Evolutionary conservation across 495 filamentous ascomycete species (phyloP), one percentile per base, ranked within the genome.

Genomic region (Gamarada debralockiae): DNA sequence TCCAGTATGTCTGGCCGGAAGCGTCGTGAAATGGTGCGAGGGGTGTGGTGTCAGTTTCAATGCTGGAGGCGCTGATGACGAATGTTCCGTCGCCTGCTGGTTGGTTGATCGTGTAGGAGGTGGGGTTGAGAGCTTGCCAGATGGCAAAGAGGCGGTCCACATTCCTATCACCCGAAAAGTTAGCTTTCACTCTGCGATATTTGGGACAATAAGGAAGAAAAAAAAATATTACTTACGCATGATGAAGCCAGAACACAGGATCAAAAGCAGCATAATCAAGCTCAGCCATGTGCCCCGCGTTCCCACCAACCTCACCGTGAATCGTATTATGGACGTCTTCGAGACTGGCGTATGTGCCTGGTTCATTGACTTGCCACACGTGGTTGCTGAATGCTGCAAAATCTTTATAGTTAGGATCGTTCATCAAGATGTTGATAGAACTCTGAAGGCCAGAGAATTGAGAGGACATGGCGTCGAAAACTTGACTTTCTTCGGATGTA

Each of bases 171-270:
- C 33, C n/a, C n/a, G n/a, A n/a, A n/a, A n/a, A n/a, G n/a, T n/a
- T n/a, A n/a, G n/a, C n/a, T n/a, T 46, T 6, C 14, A 37, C 14
- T 12, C 39, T 12, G 20, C 20, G 39, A 18, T 42, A n/a, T n/a
- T n/a, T n/a, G n/a, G n/a, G 20, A 17, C 14, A 22, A 8, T 3
- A 4, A 44, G 27, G n/a, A 27, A 0, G 5, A n/a, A n/a, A n/a
- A n/a, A n/a, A n/a, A n/a, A n/a, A 36, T n/a, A n/a, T 17, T 14
- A 50, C 58, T 5, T 53, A 60, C 48, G 70, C 65, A 48, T 79
- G 73, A 45, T 90, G 87, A 5, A 90, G 67, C 67, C 78, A 87
- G 67, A 91, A 92, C 29, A 89, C 73, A 0, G 87, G 87, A 59
- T 90, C 87, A 58, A 87, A 90, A 10, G 80, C 79, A 6, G 88